Conservation (phyloP, 352 stramenopile species). For the Globisporangium nagaii region DNA sequence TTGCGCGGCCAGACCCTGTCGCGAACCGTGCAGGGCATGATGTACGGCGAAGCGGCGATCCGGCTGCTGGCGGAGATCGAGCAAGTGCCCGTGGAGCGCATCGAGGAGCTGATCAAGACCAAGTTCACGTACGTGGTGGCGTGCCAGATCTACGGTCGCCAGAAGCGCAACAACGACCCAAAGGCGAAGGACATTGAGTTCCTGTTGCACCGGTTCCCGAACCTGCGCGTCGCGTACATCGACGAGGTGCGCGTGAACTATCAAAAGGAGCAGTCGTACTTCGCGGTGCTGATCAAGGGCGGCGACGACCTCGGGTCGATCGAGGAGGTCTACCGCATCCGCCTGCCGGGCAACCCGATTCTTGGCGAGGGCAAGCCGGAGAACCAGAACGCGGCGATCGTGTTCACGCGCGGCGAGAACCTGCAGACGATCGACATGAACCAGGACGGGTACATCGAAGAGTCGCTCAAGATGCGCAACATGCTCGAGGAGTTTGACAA, state of each 20-base stretch:
- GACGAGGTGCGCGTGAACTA: slow-evolving; percentile 96
- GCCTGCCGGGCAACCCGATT: slow-evolving; percentile 97
- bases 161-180: slow-evolving; percentile 98
- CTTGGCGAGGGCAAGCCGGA: slow-evolving; percentile 99
- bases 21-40: slow-evolving; percentile 98
- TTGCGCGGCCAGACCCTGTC: slow-evolving; percentile 96
- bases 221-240: slow-evolving; percentile 98
- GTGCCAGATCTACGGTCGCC: slow-evolving; percentile 97
- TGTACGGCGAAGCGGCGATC: slow-evolving; percentile 98
- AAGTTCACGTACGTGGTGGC: slow-evolving; percentile 99
- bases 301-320: slow-evolving; percentile 51
- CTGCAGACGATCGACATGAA: slow-evolving; percentile 99
- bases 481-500: slow-evolving; percentile 97
- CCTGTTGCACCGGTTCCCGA: slow-evolving; percentile 95
- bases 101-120: slow-evolving; percentile 96
- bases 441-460: slow-evolving; percentile 98
- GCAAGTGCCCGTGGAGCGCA: slow-evolving; percentile 78
- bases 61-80: slow-evolving; percentile 96
- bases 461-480: slow-evolving; percentile 98
- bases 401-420: slow-evolving; percentile 97
- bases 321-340: slow-evolving; percentile 95
- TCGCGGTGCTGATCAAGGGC: slow-evolving; percentile 97
- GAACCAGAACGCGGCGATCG: slow-evolving; percentile 99
- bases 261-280: slow-evolving; percentile 94
- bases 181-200: slow-evolving; percentile 99